A percentile compares a stretch with the other conserved stretches of the same genome.
These are phyloP conservation scores for Neotropicomus parvogracilis DNA, from an alignment of 1,284 basidiomycete species.

Conservation along the genomic window DNA sequence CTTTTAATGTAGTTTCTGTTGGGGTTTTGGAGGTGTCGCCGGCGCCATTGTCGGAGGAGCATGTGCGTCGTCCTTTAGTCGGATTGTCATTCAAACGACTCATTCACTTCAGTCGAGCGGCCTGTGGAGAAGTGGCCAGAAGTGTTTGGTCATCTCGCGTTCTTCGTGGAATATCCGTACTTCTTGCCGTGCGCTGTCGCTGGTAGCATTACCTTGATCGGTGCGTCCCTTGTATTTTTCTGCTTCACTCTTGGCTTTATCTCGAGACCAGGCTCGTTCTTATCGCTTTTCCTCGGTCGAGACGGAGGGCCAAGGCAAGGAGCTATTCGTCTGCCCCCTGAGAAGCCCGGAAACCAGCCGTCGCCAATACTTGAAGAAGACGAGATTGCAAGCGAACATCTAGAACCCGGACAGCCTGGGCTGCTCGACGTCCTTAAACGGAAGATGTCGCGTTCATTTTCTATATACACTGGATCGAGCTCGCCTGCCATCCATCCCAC, in stretches of 20 bases:
- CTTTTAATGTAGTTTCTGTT: constrained; percentile 65
- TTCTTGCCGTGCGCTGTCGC: constrained; percentile 87
- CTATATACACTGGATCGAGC: constrained; percentile 47
- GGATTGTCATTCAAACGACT: constrained; percentile 4
- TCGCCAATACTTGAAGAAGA: constrained; percentile 62
- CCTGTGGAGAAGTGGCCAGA: constrained; percentile 84
- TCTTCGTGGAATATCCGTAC: constrained; percentile 87
- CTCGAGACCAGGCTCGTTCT: constrained; percentile 59
- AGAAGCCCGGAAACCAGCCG: constrained; percentile 53
- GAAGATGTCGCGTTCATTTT: constrained; percentile 52
- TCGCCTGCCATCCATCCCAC: constrained; percentile 35
- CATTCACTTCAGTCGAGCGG: constrained; percentile 59
- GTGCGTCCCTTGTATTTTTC: constrained; percentile 36
- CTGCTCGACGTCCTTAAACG: constrained; percentile 39
- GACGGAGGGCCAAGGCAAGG: constrained; percentile 89
- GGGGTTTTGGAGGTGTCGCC: constrained; percentile 93
- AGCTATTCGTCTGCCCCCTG: constrained; percentile 72
- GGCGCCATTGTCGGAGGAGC: constrained; percentile 85
- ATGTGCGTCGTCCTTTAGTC: constrained; percentile 47
- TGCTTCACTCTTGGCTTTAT: constrained; percentile 1
- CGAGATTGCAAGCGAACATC: constrained; percentile 40
- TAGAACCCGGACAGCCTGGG: constrained; percentile 43
- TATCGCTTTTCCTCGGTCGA: constrained; percentile 85
- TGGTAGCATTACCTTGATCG: constrained; percentile 66
- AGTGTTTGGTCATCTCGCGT: constrained; percentile 57